These are phyloP conservation scores for Maudiozyma bulderi DNA, from an alignment of 805 yeast species.

Conservation along the genomic window DNA sequence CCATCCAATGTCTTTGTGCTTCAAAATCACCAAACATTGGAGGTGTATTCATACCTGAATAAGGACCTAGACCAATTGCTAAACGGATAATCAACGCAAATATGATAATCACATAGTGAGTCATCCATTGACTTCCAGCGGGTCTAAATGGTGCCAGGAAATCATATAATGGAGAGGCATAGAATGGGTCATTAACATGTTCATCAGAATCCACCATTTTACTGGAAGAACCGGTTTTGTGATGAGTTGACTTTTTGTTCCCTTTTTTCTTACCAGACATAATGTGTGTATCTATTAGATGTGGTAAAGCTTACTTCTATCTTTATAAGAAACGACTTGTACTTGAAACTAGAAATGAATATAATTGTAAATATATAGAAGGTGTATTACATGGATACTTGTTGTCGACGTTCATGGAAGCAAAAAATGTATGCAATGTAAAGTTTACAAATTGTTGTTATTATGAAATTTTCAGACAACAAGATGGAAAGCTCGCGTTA, in stretches of 20 bases:
- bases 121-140: constrained; percentile 86
- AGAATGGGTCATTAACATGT: constrained; percentile 27
- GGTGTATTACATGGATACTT: not conserved
- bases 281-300: not conserved
- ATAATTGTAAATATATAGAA: not conserved
- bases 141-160: constrained; percentile 69
- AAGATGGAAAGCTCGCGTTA: too few relatives aligned
- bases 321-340: too few relatives aligned
- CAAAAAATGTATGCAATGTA: not conserved
- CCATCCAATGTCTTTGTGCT: constrained; percentile 98
- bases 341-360: not conserved
- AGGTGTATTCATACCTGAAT: constrained; percentile 59
- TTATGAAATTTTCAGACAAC: too few relatives aligned
- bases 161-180: constrained; percentile 64
- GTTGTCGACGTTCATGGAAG: too few relatives aligned
- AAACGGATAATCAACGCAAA: constrained; percentile 68
- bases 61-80: constrained; percentile 84
- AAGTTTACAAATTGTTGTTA: not conserved
- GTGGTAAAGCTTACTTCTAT: too few relatives aligned
- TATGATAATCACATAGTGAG: constrained; percentile 62
- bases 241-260: not conserved
- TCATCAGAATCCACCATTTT: not conserved
- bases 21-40: constrained; percentile 95
- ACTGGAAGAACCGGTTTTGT: not conserved
- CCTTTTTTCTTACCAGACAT: not conserved